Percentiles rank a stretch among this genome's conserved stretches.
phyloP scores from a whole-genome alignment of 2,329 filamentous ascomycete genomes.

The Pestalotiopsis sp. region DNA sequence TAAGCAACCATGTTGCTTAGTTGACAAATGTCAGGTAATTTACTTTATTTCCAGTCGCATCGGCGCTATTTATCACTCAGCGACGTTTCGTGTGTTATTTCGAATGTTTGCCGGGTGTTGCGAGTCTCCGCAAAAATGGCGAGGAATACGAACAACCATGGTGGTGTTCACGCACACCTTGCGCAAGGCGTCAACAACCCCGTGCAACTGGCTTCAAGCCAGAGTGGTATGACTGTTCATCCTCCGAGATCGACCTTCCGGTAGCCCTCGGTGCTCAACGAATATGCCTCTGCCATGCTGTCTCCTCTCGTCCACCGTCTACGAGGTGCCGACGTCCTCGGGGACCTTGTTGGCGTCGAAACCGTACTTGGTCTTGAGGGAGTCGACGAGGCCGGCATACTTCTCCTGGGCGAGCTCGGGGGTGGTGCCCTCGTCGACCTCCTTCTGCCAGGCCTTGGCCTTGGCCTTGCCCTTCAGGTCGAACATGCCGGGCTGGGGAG shows the following conservation, averaged over 20 bases:
- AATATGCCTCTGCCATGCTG: neutral
- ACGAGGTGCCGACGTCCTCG: conserved; percentile 48
- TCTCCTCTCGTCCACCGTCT: neutral
- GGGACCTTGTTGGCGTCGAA: conserved; percentile 66
- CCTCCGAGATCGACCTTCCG: neutral
- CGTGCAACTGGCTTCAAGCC: neutral
- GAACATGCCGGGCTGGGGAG: conserved; percentile 66
- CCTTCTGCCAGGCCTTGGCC: conserved; percentile 74
- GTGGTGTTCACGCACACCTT: neutral
- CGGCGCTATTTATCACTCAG: neutral
- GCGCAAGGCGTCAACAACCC: neutral
- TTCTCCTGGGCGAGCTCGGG: conserved; percentile 70
- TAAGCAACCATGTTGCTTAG: neutral
- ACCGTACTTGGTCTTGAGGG: conserved; percentile 70
- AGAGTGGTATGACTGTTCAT: neutral
- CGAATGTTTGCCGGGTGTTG: neutral
- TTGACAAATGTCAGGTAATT: neutral
- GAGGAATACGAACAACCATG: neutral
- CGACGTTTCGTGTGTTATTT: neutral
- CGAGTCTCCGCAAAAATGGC: neutral
- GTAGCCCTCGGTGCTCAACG: neutral
- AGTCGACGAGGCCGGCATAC: conserved; percentile 75
- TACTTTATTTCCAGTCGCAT: neutral
- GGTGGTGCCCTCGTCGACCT: conserved; percentile 64
- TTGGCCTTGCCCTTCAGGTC: conserved; percentile 80